phyloP scores from a whole-genome alignment of 1,284 basidiomycete species.

The Uromyces viciae-fabae region DNA sequence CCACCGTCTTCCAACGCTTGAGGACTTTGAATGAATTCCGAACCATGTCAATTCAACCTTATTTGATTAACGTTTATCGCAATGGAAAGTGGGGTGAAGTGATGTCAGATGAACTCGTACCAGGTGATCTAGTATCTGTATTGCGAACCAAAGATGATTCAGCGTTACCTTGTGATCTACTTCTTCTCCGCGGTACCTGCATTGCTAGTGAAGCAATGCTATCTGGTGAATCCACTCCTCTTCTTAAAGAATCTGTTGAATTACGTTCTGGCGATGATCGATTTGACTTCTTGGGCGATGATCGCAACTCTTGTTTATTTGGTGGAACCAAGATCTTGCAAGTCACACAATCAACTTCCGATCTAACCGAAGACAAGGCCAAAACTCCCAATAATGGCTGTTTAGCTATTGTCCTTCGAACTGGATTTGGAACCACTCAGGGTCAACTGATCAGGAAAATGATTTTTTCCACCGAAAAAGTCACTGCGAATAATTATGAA shows the following conservation, averaged over 20 bases:
- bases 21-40: slow-evolving; percentile 86
- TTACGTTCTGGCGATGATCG: slow-evolving; percentile 70
- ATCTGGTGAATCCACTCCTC: slow-evolving; percentile 88
- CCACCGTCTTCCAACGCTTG: slow-evolving; percentile 91
- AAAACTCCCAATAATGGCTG: slow-evolving; percentile 79
- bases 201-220: slow-evolving; percentile 98
- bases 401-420: slow-evolving; percentile 81
- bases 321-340: slow-evolving; percentile 92
- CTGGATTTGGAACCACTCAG: slow-evolving; percentile 94
- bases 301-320: slow-evolving; percentile 78
- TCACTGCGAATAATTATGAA: slow-evolving; percentile 89
- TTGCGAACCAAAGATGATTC: slow-evolving; percentile 76
- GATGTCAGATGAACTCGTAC: slow-evolving; percentile 76
- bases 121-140: slow-evolving; percentile 83
- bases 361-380: slow-evolving; percentile 46
- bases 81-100: slow-evolving; percentile 74
- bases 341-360: slow-evolving; percentile 59
- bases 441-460: slow-evolving; percentile 92
- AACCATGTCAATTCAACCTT: slow-evolving; percentile 88
- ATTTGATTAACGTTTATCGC: slow-evolving; percentile 73
- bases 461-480: slow-evolving; percentile 92
- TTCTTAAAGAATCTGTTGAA: slow-evolving; percentile 86
- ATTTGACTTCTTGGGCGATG: slow-evolving; percentile 75
- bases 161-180: slow-evolving; percentile 80
- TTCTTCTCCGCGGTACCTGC: slow-evolving; percentile 78